Conservation (phyloP, 176 grass and related monocot genomes). For the Carex cristatella region DNA sequence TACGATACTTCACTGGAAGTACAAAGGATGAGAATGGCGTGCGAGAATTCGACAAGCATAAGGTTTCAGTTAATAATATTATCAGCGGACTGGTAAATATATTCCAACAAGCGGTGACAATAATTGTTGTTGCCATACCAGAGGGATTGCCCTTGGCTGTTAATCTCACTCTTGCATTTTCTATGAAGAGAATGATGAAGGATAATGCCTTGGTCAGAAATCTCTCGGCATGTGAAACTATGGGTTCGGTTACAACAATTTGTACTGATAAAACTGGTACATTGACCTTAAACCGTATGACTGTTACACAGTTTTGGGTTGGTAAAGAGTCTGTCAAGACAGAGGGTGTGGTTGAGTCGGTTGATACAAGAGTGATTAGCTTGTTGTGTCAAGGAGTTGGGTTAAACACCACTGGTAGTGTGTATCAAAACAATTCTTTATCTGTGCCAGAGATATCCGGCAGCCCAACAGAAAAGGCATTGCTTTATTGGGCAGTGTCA, state of each 20-base stretch:
- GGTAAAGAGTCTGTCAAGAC: constrained; percentile 6
- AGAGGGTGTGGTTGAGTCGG: neutral
- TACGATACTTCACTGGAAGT: constrained; percentile 62
- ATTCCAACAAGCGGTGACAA: constrained; percentile 77
- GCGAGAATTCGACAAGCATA: constrained; percentile 30
- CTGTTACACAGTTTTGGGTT: constrained; percentile 65
- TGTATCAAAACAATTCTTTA: constrained; percentile 36
- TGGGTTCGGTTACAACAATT: constrained; percentile 77
- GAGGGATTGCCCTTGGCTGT: constrained; percentile 85
- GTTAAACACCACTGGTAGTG: constrained; percentile 71
- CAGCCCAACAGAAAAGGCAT: constrained; percentile 90
- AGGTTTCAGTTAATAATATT: constrained; percentile 28
- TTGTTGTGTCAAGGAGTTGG: constrained; percentile 49
- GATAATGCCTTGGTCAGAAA: constrained; percentile 74
- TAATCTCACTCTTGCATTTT: constrained; percentile 80
- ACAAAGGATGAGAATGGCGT: constrained; percentile 52
- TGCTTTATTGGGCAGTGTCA: constrained; percentile 65
- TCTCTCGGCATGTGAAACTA: constrained; percentile 88
- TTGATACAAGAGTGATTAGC: neutral
- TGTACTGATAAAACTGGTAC: constrained; percentile 94
- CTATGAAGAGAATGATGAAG: constrained; percentile 94
- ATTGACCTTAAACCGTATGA: constrained; percentile 81
- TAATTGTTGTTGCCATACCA: constrained; percentile 86
- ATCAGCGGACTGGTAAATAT: constrained; percentile 50
- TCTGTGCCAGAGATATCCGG: constrained; percentile 54